Percentiles rank a stretch among this genome's conserved stretches.
Evolutionary conservation across 331 rosid species (phyloP).

Genomic region (Acacia concinna): DNA sequence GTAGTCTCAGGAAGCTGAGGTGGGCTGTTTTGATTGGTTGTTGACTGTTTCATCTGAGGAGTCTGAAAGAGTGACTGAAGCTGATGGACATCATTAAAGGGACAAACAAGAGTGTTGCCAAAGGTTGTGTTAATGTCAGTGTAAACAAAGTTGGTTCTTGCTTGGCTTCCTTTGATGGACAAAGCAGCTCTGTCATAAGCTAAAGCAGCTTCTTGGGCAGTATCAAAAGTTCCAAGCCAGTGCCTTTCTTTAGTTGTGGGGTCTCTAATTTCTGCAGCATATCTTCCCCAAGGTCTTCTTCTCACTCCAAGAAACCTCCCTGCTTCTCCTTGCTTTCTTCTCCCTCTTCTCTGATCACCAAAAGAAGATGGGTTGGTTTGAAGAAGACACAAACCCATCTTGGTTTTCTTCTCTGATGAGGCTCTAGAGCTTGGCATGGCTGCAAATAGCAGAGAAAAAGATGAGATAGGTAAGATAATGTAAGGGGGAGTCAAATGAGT

Average conservation of each 20-base stretch:
- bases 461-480: neutral
- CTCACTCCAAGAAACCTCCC: conserved; percentile 95
- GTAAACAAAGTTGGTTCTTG: conserved; percentile 91
- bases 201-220: conserved; percentile 99
- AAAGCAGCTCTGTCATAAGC: conserved; percentile 99
- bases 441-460: conserved; percentile 18
- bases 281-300: conserved; percentile 94
- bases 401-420: conserved; percentile 42
- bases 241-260: conserved; percentile 95
- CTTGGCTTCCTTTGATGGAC: conserved; percentile 96
- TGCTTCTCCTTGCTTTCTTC: conserved; percentile 86
- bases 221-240: conserved; percentile 98
- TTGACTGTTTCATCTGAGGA: conserved; percentile 36
- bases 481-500: neutral
- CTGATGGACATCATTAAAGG: conserved; percentile 69
- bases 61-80: conserved; percentile 42
- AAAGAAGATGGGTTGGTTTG: conserved; percentile 57
- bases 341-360: conserved; percentile 74
- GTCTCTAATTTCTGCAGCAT: conserved; percentile 98
- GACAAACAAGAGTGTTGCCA: conserved; percentile 56
- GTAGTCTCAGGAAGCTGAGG: conserved; percentile 26
- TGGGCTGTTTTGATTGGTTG: conserved; percentile 40
- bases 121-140: conserved; percentile 61
- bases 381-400: conserved; percentile 56
- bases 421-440: conserved; percentile 75